Evolutionary conservation across 352 stramenopile species (phyloP).

Genomic region (Globisporangium iwayamae): DNA sequence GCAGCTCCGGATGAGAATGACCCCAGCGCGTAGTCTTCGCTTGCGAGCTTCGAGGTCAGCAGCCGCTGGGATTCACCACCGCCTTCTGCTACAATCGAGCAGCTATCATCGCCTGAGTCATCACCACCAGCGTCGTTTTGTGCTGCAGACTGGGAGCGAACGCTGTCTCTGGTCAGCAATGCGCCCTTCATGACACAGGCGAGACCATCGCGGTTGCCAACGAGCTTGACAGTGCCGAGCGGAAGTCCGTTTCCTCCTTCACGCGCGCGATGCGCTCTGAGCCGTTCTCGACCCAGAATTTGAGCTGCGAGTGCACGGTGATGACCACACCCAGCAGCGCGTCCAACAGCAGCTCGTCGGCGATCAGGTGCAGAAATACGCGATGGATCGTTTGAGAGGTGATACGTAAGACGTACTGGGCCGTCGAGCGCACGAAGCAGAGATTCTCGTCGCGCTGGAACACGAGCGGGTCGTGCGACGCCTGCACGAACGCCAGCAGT

Average conservation of each 20-base stretch:
- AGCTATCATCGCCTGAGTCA: too few species aligned
- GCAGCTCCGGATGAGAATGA: not conserved
- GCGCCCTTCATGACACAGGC: conserved; percentile 12
- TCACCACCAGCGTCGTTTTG: not conserved
- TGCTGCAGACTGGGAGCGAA: not conserved
- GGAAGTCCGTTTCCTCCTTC: conserved; percentile 20
- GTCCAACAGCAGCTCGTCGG: not conserved
- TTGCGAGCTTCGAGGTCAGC: not conserved
- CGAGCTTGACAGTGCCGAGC: conserved; percentile 5
- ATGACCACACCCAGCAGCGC: conserved; percentile 10
- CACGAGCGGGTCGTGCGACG: conserved; percentile 7
- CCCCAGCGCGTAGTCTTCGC: not conserved
- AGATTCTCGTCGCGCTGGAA: not conserved
- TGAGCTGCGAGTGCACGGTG: conserved; percentile 9
- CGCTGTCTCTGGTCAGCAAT: conserved; percentile 5
- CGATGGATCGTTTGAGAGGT: conserved; percentile 11
- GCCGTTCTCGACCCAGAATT: conserved; percentile 13
- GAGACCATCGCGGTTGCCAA: conserved; percentile 17
- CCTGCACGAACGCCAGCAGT: conserved; percentile 20
- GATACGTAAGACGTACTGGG: conserved; percentile 18
- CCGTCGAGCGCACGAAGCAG: conserved; percentile 16
- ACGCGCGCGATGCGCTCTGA: conserved; percentile 7
- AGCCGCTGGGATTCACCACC: not conserved
- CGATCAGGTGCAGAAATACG: conserved; percentile 18
- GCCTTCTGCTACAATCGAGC: not conserved